Base-by-base conservation (phyloP, 805 yeast genomes). In the Saccharomycopsis vini region DNA sequence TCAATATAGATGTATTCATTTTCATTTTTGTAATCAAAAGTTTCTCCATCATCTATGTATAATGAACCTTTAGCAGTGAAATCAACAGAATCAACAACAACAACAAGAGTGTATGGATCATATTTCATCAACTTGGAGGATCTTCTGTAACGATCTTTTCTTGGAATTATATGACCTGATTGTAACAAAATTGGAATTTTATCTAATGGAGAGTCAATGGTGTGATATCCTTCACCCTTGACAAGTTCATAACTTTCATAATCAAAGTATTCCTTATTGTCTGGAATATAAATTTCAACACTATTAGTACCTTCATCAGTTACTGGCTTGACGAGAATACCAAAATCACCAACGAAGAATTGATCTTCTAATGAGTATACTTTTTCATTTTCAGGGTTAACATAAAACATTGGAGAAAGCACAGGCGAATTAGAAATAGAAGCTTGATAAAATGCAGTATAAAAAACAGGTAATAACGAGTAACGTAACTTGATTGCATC, bases 1-100 rank as follows among this genome's bases (percentile, higher is more conserved):
- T 64, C 54, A 2, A 75, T 55, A 36, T 64, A 58, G 2, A 76
- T 43, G 54, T 50, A 79, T 22, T 75, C 78, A 5, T 81, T 82
- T 2, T 62, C 52, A 26, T 58, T 45, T 43, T 59, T 49, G 56
- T 77, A 77, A 36, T 67, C 72, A 52, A 72, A 84, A 0, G 89
- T 69, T 52, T 79, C 83, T 13, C 95, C 95, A 60, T 89, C 97
- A 59, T 89, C 97, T 30, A 82, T 61, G 58, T 88, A 89, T 26
- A 89, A 58, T 4, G 66, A 67, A 2, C 84, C 83, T 0, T 60
- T 59, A 0, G 89, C 87, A 5, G 54, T 50, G 1, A n/a, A n/a
- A 19, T 78, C 79, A 2, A 62, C 53, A 2, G 56, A 52, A 44
- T 67, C 68, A 9, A 79, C 67, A 0, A 84, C 85, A 35, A 89